Evolutionary conservation across 768 basidiomycete genomes (phyloP), one percentile per base, ranked within the genome.

Genomic region (Kwoniella sp.): DNA sequence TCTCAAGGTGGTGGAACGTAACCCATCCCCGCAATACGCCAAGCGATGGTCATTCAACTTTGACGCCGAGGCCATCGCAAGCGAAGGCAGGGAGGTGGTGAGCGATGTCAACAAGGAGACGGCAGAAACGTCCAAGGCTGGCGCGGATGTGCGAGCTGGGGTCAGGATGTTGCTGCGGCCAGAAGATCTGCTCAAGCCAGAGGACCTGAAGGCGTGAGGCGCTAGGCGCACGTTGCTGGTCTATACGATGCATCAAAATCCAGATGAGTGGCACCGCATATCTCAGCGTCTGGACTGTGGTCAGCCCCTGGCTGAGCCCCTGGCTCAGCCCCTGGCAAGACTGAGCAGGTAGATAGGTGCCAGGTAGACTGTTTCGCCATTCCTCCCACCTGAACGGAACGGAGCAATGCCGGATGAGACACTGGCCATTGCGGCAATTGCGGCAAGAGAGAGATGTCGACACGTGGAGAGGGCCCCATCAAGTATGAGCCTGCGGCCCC

Each of bases 1-100:
- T 25, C 83, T 81, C 5, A 84, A 86, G 57, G 78, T 83, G 0
- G 78, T 93, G 25, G 79, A 89, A 69, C 80, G 81, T 1, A 83
- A 76, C 27, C 76, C 90, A 3, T 77, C 82, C 0, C 69, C 80
- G 1, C 73, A 74, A 0, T 73, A 85, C 17, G 76, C 75, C 2
- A 65, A 73, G 28, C 84, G 83, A 65, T 92, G 93, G 71, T 78
- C 85, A 0, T 74, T 86, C 45, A 76, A 80, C 8, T 58, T 56
- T 36, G 46, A 41, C 10, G 48, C 19, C 1, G 41, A 50, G 15
- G 22, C 19, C 19, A 27, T 50, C 17, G 39, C 38, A n/a, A 28
- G 14, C 20, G 48, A 50, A 33, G 43, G 50, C 15, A 52, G 46
- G 36, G 45, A 26, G 14, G 26, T 26, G 19, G 29, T 40, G 8